Evolutionary conservation across 2,329 filamentous ascomycete species (phyloP).

Genomic region (Claviceps spartinae): DNA sequence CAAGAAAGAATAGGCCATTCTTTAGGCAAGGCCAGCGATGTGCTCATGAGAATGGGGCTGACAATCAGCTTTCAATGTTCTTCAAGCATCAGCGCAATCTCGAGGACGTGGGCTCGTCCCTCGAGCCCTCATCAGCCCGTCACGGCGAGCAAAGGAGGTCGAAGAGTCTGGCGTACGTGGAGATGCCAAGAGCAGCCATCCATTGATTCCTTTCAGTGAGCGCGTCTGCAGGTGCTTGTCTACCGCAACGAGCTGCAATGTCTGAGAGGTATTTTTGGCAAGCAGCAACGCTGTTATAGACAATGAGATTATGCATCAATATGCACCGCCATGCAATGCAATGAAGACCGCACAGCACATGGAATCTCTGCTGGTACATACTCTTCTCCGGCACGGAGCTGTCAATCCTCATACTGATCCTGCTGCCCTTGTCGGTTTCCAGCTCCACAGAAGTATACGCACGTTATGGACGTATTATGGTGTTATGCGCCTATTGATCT

Average conservation of each 20-base stretch:
- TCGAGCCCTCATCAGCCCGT: background rate
- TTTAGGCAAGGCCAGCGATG: background rate
- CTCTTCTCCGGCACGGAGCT: background rate
- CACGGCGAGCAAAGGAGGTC: background rate
- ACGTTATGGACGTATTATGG: too few species aligned
- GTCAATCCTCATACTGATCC: background rate
- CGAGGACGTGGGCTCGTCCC: background rate
- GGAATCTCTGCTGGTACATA: background rate
- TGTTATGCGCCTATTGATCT: background rate
- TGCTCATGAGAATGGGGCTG: background rate
- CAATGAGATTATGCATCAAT: background rate
- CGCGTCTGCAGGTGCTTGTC: background rate
- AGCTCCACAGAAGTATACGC: too few species aligned
- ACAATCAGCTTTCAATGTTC: background rate
- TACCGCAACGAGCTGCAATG: background rate
- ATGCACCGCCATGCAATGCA: background rate
- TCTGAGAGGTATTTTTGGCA: background rate
- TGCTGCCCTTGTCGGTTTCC: background rate
- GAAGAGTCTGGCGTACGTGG: background rate
- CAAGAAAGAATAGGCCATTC: slow-evolving; percentile 8
- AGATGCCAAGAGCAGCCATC: too few species aligned
- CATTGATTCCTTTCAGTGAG: too few species aligned
- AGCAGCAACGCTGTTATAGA: background rate
- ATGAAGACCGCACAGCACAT: background rate
- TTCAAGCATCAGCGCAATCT: background rate